These are phyloP conservation scores for Rhodotorula sp. DNA, from an alignment of 1,284 basidiomycete genomes.

Conservation along the genomic window DNA sequence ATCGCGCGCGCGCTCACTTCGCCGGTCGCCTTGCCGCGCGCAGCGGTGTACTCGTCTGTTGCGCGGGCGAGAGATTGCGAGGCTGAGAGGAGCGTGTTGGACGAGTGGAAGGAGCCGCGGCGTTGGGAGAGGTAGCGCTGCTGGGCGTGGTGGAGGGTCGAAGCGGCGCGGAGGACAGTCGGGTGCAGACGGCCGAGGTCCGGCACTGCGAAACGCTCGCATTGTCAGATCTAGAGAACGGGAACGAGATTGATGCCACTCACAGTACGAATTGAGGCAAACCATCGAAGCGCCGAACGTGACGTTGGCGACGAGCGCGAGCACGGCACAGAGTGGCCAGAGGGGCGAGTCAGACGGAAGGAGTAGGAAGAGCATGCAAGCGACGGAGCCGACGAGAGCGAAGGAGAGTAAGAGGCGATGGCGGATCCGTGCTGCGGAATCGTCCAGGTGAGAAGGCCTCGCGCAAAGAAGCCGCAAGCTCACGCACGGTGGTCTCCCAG, in stretches of 20 bases:
- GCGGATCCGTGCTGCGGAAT: constrained; percentile 66
- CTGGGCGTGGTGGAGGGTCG: constrained; percentile 7
- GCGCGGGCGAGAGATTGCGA: constrained; percentile 1
- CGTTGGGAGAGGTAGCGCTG: not conserved
- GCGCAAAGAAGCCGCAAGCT: not conserved
- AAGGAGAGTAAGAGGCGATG: constrained; percentile 75
- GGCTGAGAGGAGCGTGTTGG: not conserved
- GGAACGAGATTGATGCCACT: not conserved
- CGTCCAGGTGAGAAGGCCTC: too few relatives aligned
- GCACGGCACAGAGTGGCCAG: constrained; percentile 65
- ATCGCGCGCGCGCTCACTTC: constrained; percentile 79
- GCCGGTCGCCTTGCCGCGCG: constrained; percentile 61
- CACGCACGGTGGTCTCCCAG: constrained; percentile 75
- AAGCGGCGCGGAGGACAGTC: not conserved
- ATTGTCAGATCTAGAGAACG: not conserved
- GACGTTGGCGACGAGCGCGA: constrained; percentile 74
- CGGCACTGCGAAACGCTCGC: constrained; percentile 58
- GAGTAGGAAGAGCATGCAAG: constrained; percentile 68
- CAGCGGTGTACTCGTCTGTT: not conserved
- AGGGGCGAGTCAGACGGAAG: constrained; percentile 67
- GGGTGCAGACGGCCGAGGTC: constrained; percentile 51
- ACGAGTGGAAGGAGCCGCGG: not conserved
- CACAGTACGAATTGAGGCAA: constrained; percentile 77
- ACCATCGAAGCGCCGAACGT: constrained; percentile 80
- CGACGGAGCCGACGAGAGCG: constrained; percentile 66